phyloP scores from a whole-genome alignment of 768 basidiomycete genomes.

The Filobasidium floriforme region DNA sequence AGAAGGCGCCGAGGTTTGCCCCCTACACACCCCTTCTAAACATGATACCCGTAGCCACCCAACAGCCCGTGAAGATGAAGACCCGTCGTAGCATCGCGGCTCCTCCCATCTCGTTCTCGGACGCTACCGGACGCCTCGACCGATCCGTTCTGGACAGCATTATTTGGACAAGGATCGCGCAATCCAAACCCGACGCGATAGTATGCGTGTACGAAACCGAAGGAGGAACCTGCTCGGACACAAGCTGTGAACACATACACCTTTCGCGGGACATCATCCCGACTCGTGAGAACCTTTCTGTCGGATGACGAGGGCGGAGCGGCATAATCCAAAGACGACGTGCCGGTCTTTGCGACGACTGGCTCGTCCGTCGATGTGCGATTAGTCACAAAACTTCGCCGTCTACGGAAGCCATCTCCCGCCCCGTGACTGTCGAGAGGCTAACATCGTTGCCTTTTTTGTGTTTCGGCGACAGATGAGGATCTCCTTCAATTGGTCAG shows the following conservation, averaged over 20 bases:
- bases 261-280: neutral
- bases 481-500: neutral
- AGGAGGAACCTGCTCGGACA: neutral
- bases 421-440: neutral
- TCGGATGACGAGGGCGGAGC: neutral
- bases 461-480: neutral
- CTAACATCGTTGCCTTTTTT: neutral
- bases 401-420: neutral
- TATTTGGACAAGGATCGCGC: neutral
- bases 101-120: neutral
- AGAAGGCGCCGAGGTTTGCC: neutral
- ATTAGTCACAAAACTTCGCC: too few relatives aligned
- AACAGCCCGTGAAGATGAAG: neutral
- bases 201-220: neutral
- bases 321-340: neutral
- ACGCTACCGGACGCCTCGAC: neutral
- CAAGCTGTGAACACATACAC: neutral
- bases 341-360: neutral
- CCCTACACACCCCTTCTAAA: neutral
- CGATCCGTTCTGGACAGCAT: neutral
- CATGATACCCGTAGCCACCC: neutral
- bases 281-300: constrained; percentile 1
- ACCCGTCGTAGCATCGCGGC: neutral
- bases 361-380: too few relatives aligned
- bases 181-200: neutral